phyloP scores from a whole-genome alignment of 1,139 yeast species.

The Suhomyces ambrosiae region DNA sequence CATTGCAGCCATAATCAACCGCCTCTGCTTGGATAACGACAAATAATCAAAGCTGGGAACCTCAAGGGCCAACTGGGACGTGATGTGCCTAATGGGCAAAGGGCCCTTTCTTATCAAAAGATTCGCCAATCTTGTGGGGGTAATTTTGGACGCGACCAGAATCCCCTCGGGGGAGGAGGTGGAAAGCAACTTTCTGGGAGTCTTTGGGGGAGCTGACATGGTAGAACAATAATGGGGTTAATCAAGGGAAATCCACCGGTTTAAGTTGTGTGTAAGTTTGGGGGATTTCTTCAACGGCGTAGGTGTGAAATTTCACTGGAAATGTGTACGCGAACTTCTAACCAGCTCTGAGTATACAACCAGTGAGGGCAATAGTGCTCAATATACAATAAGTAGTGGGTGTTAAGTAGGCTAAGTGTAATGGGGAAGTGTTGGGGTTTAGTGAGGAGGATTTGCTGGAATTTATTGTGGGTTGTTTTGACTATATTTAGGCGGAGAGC shows the following conservation, averaged over 20 bases:
- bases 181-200: constrained; percentile 45
- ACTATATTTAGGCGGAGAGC: too few species aligned
- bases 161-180: constrained; percentile 88
- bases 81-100: constrained; percentile 85
- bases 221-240: too few species aligned
- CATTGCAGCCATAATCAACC: constrained; percentile 86
- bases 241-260: too few species aligned
- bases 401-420: too few species aligned
- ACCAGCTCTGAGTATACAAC: too few species aligned
- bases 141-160: constrained; percentile 84
- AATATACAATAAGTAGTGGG: too few species aligned
- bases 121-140: constrained; percentile 75
- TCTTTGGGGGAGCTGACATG: constrained; percentile 2
- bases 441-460: too few species aligned
- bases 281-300: too few species aligned
- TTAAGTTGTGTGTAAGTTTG: background rate
- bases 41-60: constrained; percentile 80
- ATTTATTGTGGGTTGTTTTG: too few species aligned
- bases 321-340: background rate
- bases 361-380: too few species aligned
- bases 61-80: constrained; percentile 72
- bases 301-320: background rate
- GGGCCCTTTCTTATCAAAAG: constrained; percentile 79
- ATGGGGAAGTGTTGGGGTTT: too few species aligned
- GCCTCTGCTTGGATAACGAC: constrained; percentile 84